These are phyloP conservation scores for Scedosporium minutisporum DNA, from an alignment of 2,329 filamentous ascomycete species.

Conservation along the genomic window DNA sequence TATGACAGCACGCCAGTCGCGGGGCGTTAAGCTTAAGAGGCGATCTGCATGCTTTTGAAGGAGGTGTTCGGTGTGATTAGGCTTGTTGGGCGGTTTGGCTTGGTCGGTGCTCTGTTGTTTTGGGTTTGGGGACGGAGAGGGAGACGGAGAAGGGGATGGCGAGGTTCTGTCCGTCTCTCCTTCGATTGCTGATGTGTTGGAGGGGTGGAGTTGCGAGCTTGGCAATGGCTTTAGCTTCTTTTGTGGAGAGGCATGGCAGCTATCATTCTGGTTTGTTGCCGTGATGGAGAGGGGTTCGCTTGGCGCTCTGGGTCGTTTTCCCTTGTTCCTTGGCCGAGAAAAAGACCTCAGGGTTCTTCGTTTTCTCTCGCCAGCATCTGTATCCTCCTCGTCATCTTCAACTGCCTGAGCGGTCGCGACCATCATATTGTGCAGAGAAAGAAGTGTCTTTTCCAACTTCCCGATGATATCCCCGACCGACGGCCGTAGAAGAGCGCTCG, in stretches of 20 bases:
- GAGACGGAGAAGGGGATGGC: neutral
- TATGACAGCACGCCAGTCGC: constrained; percentile 81
- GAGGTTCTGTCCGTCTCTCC: neutral
- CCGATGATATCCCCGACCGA: constrained; percentile 60
- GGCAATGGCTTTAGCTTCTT: neutral
- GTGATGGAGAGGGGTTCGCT: neutral
- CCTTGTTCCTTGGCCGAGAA: neutral
- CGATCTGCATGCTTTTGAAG: neutral
- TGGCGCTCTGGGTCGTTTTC: neutral
- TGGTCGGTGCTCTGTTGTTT: neutral
- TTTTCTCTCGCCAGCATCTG: neutral
- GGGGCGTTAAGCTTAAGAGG: constrained; percentile 14
- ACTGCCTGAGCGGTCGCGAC: constrained; percentile 33
- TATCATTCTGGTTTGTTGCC: neutral
- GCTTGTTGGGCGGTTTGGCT: neutral
- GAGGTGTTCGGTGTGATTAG: neutral
- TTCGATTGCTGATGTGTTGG: neutral
- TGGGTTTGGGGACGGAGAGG: neutral
- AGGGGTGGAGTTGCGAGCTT: neutral
- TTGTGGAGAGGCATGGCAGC: neutral
- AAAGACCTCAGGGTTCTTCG: neutral
- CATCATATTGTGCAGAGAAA: constrained; percentile 59
- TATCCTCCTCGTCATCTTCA: constrained; percentile 15
- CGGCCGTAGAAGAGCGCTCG: constrained; percentile 55
- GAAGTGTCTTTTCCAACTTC: constrained; percentile 60